phyloP scores from a whole-genome alignment of 1,284 basidiomycete genomes.

The Pulchroboletus neoregius region DNA sequence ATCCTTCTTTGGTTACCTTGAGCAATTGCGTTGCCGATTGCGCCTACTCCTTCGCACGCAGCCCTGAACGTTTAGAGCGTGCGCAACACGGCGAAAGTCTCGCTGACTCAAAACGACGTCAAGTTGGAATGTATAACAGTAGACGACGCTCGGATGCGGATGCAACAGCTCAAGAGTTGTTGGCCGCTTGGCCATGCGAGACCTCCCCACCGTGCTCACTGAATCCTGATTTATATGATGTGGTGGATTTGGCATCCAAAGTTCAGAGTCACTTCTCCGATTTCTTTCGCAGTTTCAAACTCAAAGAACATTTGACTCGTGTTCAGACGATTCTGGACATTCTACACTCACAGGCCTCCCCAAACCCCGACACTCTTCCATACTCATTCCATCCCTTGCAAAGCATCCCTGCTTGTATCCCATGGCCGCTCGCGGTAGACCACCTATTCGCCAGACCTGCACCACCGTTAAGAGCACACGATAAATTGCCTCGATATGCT shows the following conservation, averaged over 20 bases:
- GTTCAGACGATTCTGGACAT: slow-evolving; percentile 13
- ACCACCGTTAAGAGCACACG: background rate
- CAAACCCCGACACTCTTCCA: background rate
- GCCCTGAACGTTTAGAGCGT: slow-evolving; percentile 9
- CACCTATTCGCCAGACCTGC: slow-evolving; percentile 11
- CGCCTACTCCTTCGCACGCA: slow-evolving; percentile 6
- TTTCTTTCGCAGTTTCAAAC: slow-evolving; percentile 14
- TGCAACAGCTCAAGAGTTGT: background rate
- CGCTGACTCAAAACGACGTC: background rate
- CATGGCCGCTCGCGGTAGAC: background rate
- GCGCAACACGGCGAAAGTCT: background rate
- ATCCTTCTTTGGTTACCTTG: slow-evolving; percentile 3
- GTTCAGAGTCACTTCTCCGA: slow-evolving; percentile 5
- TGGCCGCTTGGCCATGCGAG: background rate
- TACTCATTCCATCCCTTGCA: slow-evolving; percentile 14
- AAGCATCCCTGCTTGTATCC: background rate
- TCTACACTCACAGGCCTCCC: background rate
- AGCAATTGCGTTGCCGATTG: background rate
- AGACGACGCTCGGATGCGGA: slow-evolving; percentile 7
- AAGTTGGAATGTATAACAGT: slow-evolving; percentile 3
- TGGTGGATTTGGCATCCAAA: background rate
- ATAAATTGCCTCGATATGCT: background rate
- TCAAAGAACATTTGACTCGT: slow-evolving; percentile 7
- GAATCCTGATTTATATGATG: slow-evolving; percentile 2
- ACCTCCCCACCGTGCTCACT: slow-evolving; percentile 6